Conservation (phyloP, 768 basidiomycete species). For the Leccinum truebloodii region DNA sequence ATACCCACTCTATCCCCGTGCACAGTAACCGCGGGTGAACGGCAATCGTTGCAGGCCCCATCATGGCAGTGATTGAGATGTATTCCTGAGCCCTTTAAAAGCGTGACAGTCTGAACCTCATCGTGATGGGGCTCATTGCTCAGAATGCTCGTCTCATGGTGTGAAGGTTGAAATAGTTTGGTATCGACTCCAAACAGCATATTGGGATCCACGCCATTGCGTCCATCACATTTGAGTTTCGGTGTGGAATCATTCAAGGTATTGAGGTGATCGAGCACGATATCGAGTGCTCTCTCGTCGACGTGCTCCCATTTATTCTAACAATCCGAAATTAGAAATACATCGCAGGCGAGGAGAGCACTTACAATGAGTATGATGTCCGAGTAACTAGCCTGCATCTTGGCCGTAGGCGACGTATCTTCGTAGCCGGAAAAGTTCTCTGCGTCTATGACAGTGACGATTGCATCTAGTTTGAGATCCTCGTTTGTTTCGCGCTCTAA, state of each 20-base stretch:
- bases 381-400: conserved; percentile 94
- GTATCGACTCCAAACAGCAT: conserved; percentile 90
- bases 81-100: conserved; percentile 45
- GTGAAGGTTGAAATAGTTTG: conserved; percentile 56
- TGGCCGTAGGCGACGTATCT: conserved; percentile 88
- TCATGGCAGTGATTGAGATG: conserved; percentile 20
- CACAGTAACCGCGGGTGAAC: neutral
- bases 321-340: neutral
- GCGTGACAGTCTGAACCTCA: conserved; percentile 81
- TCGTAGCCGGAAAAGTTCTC: conserved; percentile 94
- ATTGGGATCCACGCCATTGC: conserved; percentile 68
- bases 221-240: conserved; percentile 69
- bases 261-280: conserved; percentile 82
- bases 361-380: conserved; percentile 84
- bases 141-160: neutral
- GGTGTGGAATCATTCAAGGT: conserved; percentile 91
- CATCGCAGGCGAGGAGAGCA: conserved; percentile 11
- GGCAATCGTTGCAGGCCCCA: conserved; percentile 6
- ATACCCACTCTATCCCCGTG: conserved; percentile 11
- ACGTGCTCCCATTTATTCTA: conserved; percentile 93
- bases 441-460: conserved; percentile 88
- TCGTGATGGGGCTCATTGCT: conserved; percentile 56
- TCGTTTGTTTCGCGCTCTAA: conserved; percentile 76
- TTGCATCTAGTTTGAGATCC: conserved; percentile 84
- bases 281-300: conserved; percentile 75